Evolutionary conservation across 768 basidiomycete genomes (phyloP).

Genomic region (Lactarius tabidus): DNA sequence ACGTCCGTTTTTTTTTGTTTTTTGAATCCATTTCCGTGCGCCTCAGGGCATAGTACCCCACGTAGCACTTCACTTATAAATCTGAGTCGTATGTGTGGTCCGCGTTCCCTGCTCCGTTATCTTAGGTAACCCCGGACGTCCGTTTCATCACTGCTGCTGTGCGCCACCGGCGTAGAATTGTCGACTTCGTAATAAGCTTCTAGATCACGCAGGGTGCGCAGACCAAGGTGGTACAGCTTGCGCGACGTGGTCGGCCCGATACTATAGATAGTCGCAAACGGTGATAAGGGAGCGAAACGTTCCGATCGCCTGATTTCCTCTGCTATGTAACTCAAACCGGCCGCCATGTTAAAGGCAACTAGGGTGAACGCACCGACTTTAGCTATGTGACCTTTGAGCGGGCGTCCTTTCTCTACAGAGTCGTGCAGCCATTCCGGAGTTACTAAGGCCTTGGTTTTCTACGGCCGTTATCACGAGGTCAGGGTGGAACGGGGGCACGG

Average conservation of each 20-base stretch:
- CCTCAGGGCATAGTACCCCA: too few relatives aligned
- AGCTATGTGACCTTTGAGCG: slow-evolving; percentile 46
- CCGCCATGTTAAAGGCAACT: not conserved
- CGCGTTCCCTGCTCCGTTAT: too few relatives aligned
- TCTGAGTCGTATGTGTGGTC: too few relatives aligned
- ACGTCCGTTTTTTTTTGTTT: too few relatives aligned
- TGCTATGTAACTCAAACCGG: slow-evolving; percentile 34
- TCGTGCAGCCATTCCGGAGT: slow-evolving; percentile 68
- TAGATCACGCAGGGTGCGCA: slow-evolving; percentile 67
- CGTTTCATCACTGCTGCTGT: slow-evolving; percentile 23
- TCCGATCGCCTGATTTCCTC: slow-evolving; percentile 40
- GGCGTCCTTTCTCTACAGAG: slow-evolving; percentile 43
- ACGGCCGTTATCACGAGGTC: slow-evolving; percentile 4
- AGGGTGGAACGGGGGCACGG: not conserved
- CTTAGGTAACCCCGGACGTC: too few relatives aligned
- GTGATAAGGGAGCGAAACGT: slow-evolving; percentile 53
- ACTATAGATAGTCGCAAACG: slow-evolving; percentile 64
- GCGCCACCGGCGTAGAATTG: slow-evolving; percentile 23
- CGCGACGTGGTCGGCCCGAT: slow-evolving; percentile 69
- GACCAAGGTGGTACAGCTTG: slow-evolving; percentile 56
- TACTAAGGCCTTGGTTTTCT: slow-evolving; percentile 67
- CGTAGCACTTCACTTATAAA: too few relatives aligned
- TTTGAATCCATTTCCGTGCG: too few relatives aligned
- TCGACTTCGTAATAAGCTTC: slow-evolving; percentile 58
- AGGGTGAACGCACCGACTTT: slow-evolving; percentile 48